Base-by-base conservation (phyloP, 108 stramenopile genomes). In the Aurantiochytrium sp. region DNA sequence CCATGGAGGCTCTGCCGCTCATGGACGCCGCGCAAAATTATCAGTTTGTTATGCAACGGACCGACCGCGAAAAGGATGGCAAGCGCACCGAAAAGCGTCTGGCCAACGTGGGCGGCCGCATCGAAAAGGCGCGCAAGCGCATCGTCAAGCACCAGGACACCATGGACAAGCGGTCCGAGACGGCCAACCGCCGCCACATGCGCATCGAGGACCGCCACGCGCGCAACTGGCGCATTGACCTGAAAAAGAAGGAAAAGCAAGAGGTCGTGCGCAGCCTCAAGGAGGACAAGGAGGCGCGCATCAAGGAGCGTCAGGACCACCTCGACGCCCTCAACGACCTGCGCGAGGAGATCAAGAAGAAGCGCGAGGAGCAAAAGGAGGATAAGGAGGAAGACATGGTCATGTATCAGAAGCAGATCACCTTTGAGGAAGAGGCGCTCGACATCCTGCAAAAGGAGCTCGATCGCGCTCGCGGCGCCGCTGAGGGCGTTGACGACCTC, bases 331-430 rank as follows among this genome's bases (percentile, higher is more conserved):
- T 81, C 73, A 48, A 48, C 42, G 45, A 81, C 39, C 3, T 81
- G n/a, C 73, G 73, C 42, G 73, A 81, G 45, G 73, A 81, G 30
- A 81, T 81, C 42, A 81, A 81, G 73, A 81, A 48, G 73, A 81
- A 48, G 27, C 39, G 73, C 2, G 39, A 41, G 3, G 42, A 41
- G 21, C 45, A 41, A n/a, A 81, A 81, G 45, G 73, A 81, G n/a
- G 45, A 81, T 12, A 81, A 81, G 73, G 73, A 41, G 73, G 73
- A 41, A 27, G 42, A 81, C 1, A 41, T 81, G 6, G 73, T 48
- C 45, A 81, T 48, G 73, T 24, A 30, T 81, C 73, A 81, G 24
- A 81, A 81, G 8, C 42, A 81, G 42, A n/a, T 81, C 27, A 48
- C 8, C 19, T 48, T 41, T 3, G 73, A 81, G 45, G 42, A 48